Evolutionary conservation across 768 basidiomycete genomes (phyloP).

Genomic region (Leccinum rimulosum): DNA sequence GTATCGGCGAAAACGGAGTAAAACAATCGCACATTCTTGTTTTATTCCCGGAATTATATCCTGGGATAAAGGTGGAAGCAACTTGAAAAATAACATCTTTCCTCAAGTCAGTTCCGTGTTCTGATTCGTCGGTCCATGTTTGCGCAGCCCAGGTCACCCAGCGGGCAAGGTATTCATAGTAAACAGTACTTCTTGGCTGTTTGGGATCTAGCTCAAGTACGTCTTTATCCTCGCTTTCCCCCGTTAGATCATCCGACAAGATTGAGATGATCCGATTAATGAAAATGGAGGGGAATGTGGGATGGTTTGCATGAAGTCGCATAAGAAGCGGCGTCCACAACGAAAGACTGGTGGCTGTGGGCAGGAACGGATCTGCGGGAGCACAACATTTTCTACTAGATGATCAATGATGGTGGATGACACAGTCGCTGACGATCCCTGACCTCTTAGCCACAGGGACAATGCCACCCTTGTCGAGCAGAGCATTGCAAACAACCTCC

Average conservation of each 20-base stretch:
- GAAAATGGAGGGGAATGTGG: constrained; percentile 50
- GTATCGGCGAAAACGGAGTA: not conserved
- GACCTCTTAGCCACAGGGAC: constrained; percentile 87
- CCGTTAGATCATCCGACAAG: constrained; percentile 25
- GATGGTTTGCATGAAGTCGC: constrained; percentile 56
- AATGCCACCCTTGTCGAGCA: constrained; percentile 70
- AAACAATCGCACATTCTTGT: constrained; percentile 32
- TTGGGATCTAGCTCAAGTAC: constrained; percentile 18
- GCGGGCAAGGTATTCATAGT: constrained; percentile 58
- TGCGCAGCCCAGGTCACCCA: constrained; percentile 68
- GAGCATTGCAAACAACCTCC: constrained; percentile 60
- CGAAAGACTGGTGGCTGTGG: constrained; percentile 49
- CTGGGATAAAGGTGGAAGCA: constrained; percentile 48
- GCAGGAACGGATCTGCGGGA: constrained; percentile 42
- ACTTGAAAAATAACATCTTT: constrained; percentile 46
- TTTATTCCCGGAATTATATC: constrained; percentile 26
- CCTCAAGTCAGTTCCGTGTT: constrained; percentile 39
- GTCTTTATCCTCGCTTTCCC: constrained; percentile 13
- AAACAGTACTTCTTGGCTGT: constrained; percentile 39
- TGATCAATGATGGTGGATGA: constrained; percentile 2
- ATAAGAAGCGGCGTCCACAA: constrained; percentile 67
- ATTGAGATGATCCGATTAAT: constrained; percentile 42
- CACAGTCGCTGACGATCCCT: constrained; percentile 15
- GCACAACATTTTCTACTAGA: constrained; percentile 53
- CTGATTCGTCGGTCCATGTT: constrained; percentile 33